Evolutionary conservation across 78 protist genomes (phyloP), one percentile per base, ranked within the genome.

Genomic region (Dictyostelium purpureum): DNA sequence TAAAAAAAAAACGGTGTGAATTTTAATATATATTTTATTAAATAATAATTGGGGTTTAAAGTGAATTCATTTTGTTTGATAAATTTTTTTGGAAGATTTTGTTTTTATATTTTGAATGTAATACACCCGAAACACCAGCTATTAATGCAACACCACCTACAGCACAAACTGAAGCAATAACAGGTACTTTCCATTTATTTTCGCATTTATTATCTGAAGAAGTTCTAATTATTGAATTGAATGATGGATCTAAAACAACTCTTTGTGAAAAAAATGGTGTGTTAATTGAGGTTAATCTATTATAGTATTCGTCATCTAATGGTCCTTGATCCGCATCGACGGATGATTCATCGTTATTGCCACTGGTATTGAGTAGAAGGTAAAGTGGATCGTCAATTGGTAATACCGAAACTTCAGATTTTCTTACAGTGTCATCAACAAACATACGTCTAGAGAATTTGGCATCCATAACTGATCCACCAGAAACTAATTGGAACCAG

Each of bases 141-240:
- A 38, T 28, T 31, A 70, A 51, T 0, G 90, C 70, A 7, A 56
- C 77, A 31, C 70, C 52, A 40, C 90, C 90, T 7, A 70, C 90
- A 37, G 54, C 7, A 5, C 76, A 73, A 0, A 70, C n/a, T 11
- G 54, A 79, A 31, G 66, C 71, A 6, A 82, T 82, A 0, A 82
- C 70, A 10, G 90, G 90, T 0, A 82, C 24, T 28, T 82, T 82
- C n/a, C n/a, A n/a, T n/a, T n/a, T n/a, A n/a, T n/a, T n/a, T n/a
- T n/a, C n/a, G n/a, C n/a, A n/a, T n/a, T n/a, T n/a, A n/a, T n/a
- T n/a, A n/a, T n/a, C n/a, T n/a, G n/a, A 2, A 18, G 51, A 37
- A 28, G 70, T 28, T 67, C 21, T 38, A 7, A 80, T 4, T 9
- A 80, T 6, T 5, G 79, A 14, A 33, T 42, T 33, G 35, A 82